Evolutionary conservation across 768 basidiomycete genomes (phyloP), one percentile per base, ranked within the genome.

Genomic region (Termitomyces sp.): DNA sequence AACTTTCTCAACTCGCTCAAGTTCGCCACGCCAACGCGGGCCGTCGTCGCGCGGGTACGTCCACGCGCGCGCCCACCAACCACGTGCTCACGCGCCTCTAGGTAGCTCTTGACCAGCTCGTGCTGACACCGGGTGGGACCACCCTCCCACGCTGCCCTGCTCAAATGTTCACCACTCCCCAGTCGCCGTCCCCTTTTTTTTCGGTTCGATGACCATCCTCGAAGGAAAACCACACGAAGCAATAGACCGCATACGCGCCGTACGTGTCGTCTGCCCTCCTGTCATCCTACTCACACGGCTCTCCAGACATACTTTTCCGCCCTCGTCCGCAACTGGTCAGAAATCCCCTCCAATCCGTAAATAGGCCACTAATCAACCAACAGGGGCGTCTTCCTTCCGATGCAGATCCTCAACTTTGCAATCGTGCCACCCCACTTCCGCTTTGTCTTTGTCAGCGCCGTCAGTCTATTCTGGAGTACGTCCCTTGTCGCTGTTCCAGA

Each of bases 381-480:
- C 11, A 86, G 87, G 90, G 77, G 73, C 3, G 87, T 92, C 6
- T 92, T 85, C 68, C 76, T 86, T 33, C 91, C 91, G 0, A 81
- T 88, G 0, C 91, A 94, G 68, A 65, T 86, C 55, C 75, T 91
- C 74, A 94, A 94, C 71, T 94, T 93, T 65, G 74, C 83, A 9
- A 22, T 93, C 33, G 81, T 92, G 1, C 92, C 92, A 1, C 84
- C 80, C 4, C 91, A 93, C 63, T 71, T 92, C 36, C 84, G 91
- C 38, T 86, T 93, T 54, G 78, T 87, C 20, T 75, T 87, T 20
- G 83, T 94, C 24, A 81, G 90, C 64, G 79, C 88, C 11, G 88
- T 92, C 52, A 87, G 86, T 65, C 77, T 92, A 59, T 88, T 88
- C 74, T 90, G 88, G 90, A 92, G 90, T 92, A 67, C 47, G 87